Base-by-base conservation (phyloP, 2,329 filamentous ascomycete species). In the Grosmannia serpens region DNA sequence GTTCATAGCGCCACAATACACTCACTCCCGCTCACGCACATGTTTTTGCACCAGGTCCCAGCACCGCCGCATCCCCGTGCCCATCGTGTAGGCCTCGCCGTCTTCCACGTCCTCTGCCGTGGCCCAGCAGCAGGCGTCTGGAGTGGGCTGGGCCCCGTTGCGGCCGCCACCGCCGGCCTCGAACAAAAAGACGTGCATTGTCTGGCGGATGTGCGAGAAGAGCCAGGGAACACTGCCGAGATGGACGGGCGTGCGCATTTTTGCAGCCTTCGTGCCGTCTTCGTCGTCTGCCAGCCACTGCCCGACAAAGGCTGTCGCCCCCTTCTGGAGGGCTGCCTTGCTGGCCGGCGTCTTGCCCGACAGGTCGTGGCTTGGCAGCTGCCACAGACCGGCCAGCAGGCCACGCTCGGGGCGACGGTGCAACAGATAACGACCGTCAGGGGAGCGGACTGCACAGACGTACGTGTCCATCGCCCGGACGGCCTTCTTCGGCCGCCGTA, bases 171-270 rank as follows among this genome's bases (percentile, higher is more conserved):
- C 53, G 35, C 7, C 24, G 17, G 24, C 17, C 9, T 51, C 29
- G 60, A 82, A 81, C 0, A 78, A 58, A 38, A 81, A 77, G 3
- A 83, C 79, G 60, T 82, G 77, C 80, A 82, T 83, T 1, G 74
- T 78, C 62, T 82, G 66, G 67, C 75, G 78, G 1, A 83, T 66
- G 58, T 83, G 80, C 1, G 80, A 82, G 61, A 82, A 83, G 8
- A 78, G 66, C 80, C 80, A 83, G 0, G 79, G 79, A 15, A 83
- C 74, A 50, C 70, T 77, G 0, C 76, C 80, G n/a, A 82, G 61
- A 35, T 79, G 76, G 0, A 22, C 41, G 1, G 41, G 41, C 9
- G 17, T 44, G 41, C 35, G 35, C 13, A 38, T 13, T 4, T 38
- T 38, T 17, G 67, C 67, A 0, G 69, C 15, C 5, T 20, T 41